Evolutionary conservation across 2,329 filamentous ascomycete genomes (phyloP), one percentile per base, ranked within the genome.

Genomic region (Zopfia rhizophila): DNA sequence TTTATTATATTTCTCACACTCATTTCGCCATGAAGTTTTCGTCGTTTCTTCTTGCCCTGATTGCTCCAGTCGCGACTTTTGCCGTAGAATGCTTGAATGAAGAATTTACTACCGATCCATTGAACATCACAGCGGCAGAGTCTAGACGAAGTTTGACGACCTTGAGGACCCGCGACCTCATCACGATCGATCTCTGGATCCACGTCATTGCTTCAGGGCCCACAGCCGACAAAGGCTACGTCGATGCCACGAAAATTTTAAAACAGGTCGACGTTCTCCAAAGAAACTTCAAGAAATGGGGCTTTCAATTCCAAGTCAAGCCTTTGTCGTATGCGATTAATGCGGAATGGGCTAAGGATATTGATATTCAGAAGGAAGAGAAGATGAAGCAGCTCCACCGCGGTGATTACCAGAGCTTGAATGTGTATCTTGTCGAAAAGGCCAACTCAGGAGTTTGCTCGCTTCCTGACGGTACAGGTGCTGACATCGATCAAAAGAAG

Each of bases 341-440:
- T 22, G 44, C 45, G 4, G 45, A 48, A 21, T 59, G 53, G 56
- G 56, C 56, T 6, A 33, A 30, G 8, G 49, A 53, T 21, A 51
- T 55, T 27, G 49, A 51, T 19, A 28, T 38, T 31, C 31, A 53
- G 19, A 42, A 50, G 41, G 33, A 35, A 11, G 44, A 51, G 19
- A 51, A 54, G 42, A 78, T 82, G 76, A 82, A 82, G 59, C 65
- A 75, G 2, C 74, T 83, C 7, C 78, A 80, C 17, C 63, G 70
- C 30, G 81, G 81, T 31, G 75, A 61, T 40, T 84, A 84, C 64
- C 53, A 58, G 23, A 72, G 74, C 3, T 69, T 83, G 25, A 84
- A 84, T 61, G 68, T 84, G 43, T 84, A 82, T 66, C 81, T 82
- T 67, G 82, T 51, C 70, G 82, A 47, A 63, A 68, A 47, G 58